Evolutionary conservation across 805 yeast species (phyloP).

Genomic region (Kodamaea kaohsiungensis): DNA sequence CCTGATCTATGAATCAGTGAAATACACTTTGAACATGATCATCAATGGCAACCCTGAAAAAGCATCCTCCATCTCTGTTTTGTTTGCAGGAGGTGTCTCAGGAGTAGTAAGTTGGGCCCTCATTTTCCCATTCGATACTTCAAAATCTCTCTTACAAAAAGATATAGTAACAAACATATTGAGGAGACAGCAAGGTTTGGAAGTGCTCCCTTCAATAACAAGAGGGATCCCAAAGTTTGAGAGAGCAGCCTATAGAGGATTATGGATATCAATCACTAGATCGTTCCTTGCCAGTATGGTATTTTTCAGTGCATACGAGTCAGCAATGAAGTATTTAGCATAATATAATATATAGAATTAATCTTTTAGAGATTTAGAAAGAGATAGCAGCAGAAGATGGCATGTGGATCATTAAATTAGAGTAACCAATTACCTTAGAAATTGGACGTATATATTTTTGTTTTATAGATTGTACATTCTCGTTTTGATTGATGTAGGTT

Average conservation of each 20-base stretch:
- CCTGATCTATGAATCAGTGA: slow-evolving; percentile 72
- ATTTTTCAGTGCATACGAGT: slow-evolving; percentile 73
- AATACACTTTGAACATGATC: slow-evolving; percentile 44
- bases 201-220: slow-evolving; percentile 35
- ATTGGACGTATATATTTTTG: too few species aligned
- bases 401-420: too few species aligned
- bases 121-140: slow-evolving; percentile 80
- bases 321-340: slow-evolving; percentile 56
- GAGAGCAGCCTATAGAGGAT: slow-evolving; percentile 67
- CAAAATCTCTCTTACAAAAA: slow-evolving; percentile 72
- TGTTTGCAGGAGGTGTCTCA: slow-evolving; percentile 73
- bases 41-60: slow-evolving; percentile 27
- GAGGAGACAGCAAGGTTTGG: slow-evolving; percentile 47
- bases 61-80: slow-evolving; percentile 33
- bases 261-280: slow-evolving; percentile 72
- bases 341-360: too few species aligned
- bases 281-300: slow-evolving; percentile 74
- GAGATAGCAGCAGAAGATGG: too few species aligned
- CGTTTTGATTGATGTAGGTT: too few species aligned
- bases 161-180: slow-evolving; percentile 72
- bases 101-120: slow-evolving; percentile 75
- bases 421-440: too few species aligned
- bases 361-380: too few species aligned
- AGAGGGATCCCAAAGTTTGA: slow-evolving; percentile 34
- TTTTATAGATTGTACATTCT: too few species aligned